Evolutionary conservation across 352 stramenopile genomes (phyloP).

Genomic region (Phytophthora sp.): DNA sequence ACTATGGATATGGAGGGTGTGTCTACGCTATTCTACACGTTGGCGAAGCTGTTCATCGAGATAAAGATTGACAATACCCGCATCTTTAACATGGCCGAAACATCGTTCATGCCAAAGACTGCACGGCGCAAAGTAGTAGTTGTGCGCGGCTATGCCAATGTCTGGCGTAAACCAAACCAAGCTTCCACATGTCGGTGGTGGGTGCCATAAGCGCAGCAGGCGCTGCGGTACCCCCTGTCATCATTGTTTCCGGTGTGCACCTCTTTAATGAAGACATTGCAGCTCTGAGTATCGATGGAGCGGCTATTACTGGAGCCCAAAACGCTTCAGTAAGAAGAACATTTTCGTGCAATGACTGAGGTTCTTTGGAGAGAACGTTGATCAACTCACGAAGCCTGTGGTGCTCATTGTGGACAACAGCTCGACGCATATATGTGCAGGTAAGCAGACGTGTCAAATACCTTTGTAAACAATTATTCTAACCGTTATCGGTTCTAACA

Average conservation of each 20-base stretch:
- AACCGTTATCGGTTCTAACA: neutral
- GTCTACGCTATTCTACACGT: no score
- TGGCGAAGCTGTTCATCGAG: neutral
- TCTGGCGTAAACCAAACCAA: neutral
- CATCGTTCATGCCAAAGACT: neutral
- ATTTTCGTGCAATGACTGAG: neutral
- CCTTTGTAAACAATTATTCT: neutral
- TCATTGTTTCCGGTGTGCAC: neutral
- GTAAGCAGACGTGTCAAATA: neutral
- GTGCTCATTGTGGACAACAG: constrained; percentile 3
- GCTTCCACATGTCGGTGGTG: neutral
- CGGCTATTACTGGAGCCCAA: no score
- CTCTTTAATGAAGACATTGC: neutral
- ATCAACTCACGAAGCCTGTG: neutral
- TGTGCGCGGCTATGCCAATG: neutral
- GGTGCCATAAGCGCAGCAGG: neutral
- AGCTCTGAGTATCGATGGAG: neutral
- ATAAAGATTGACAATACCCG: neutral
- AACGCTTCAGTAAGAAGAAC: neutral
- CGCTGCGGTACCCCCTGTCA: neutral
- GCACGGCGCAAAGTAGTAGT: neutral
- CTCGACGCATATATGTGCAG: neutral
- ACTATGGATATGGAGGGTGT: neutral
- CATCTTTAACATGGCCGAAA: neutral
- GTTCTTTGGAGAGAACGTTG: neutral